Evolutionary conservation across 2,329 filamentous ascomycete species (phyloP), one percentile per base, ranked within the genome.

Genomic region (Sarocladium oryzae): DNA sequence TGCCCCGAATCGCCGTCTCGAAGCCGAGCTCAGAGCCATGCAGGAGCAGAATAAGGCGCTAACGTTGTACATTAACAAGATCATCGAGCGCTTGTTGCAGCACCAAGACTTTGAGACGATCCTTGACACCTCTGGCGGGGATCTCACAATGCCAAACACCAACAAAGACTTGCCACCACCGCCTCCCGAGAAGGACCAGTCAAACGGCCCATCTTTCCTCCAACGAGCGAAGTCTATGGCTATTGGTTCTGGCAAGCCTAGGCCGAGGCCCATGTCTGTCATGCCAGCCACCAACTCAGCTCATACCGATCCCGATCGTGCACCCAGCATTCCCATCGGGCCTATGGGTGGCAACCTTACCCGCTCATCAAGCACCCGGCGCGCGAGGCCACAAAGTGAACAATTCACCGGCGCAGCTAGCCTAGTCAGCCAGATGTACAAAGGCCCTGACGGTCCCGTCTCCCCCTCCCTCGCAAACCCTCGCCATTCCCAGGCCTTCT

Each of bases 11-110:
- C 85, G 85, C 60, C 82, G 82, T 50, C 75, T 93, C 11, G 91
- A 96, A 65, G 70, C 76, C 10, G 92, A 97, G 61, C 69, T 93
- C 58, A 89, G 87, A 68, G 77, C 81, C 8, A 74, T 89, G 60
- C 92, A 88, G 71, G 92, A 96, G 66, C 86, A 96, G 73, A 97
- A 99, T 76, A 97, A 97, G 74, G 93, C 93, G 26, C 76, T 99
- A 60, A 95, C 90, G 21, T 76, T 97, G 57, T 99, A 99, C 73
- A 96, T 99, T 75, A 96, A 97, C 79, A 95, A 93, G 73, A 97
- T 99, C 67, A 96, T 99, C 66, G 93, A 93, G 67, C 87, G 93
- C 52, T 81, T 99, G 40, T 79, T 99, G 55, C 88, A 95, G 64
- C 88, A 96, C 69, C 88, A 95, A 62, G 91, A 95, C 58, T 97